A percentile compares a stretch with the other conserved stretches of the same genome.
Evolutionary conservation across 202 grass and related monocot species (phyloP).

Genomic region (Setaria italica): DNA sequence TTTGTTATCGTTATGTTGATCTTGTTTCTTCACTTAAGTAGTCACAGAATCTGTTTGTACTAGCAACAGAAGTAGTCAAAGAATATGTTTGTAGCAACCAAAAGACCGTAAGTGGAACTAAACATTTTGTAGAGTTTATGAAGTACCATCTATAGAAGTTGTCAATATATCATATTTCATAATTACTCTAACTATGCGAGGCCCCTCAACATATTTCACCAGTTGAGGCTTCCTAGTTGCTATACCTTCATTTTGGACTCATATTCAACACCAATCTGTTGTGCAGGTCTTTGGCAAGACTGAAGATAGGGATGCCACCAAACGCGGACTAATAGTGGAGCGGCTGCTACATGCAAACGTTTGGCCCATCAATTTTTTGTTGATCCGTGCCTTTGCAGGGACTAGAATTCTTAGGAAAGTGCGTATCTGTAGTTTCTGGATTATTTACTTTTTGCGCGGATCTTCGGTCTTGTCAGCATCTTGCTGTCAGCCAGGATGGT

Average conservation of each 20-base stretch:
- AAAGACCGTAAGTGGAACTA: not conserved
- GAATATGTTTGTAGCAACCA: not conserved
- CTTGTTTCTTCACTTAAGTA: not conserved
- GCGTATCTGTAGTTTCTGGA: too few relatives aligned
- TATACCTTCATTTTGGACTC: not conserved
- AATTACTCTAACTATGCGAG: too few relatives aligned
- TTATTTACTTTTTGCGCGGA: too few relatives aligned
- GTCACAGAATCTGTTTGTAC: not conserved
- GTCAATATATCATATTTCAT: not conserved
- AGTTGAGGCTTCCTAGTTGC: not conserved
- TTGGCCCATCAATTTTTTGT: too few relatives aligned
- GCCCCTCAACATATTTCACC: not conserved
- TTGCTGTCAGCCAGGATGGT: too few relatives aligned
- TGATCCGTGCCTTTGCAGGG: too few relatives aligned
- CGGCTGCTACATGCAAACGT: too few relatives aligned
- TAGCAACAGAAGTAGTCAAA: too few relatives aligned
- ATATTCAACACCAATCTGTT: not conserved
- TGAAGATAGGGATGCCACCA: not conserved
- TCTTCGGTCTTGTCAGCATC: too few relatives aligned
- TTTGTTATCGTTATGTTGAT: not conserved
- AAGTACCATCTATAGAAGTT: not conserved
- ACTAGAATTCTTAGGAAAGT: too few relatives aligned
- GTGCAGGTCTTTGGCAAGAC: not conserved
- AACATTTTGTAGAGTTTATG: too few relatives aligned
- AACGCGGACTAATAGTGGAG: not conserved